A percentile compares a stretch with the other conserved stretches of the same genome.
phyloP scores from a whole-genome alignment of 768 basidiomycete species.

The Suillus cothurnatus region DNA sequence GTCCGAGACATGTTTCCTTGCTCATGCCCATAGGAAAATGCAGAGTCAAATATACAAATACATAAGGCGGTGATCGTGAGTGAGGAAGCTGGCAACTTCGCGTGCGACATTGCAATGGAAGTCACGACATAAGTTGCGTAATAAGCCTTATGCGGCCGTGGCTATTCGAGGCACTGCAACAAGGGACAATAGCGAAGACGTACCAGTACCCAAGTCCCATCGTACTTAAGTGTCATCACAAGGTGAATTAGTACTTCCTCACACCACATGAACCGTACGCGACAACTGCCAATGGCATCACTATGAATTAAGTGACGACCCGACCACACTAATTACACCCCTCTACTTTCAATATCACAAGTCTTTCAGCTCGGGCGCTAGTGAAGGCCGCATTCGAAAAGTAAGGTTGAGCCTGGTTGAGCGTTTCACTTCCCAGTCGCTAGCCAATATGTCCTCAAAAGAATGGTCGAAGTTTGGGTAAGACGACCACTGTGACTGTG shows the following conservation, averaged over 20 bases:
- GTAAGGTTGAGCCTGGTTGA: background rate
- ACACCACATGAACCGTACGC: background rate
- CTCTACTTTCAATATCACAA: background rate
- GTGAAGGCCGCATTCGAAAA: background rate
- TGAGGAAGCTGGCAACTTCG: background rate
- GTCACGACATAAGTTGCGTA: background rate
- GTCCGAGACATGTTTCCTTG: background rate
- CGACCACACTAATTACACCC: background rate
- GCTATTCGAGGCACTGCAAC: background rate
- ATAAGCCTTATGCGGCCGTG: background rate
- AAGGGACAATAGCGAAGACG: background rate
- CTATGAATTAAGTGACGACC: background rate
- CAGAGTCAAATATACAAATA: background rate
- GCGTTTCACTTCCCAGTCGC: background rate
- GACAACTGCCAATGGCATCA: background rate
- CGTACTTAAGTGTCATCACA: background rate
- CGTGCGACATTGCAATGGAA: background rate
- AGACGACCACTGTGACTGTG: background rate
- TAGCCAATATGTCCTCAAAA: background rate
- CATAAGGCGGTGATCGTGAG: background rate
- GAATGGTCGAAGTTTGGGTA: background rate
- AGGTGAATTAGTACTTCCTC: background rate
- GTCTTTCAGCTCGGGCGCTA: background rate
- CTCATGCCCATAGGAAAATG: background rate
- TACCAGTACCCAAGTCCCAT: background rate